These are phyloP conservation scores for Aegilops umbellulata DNA, from an alignment of 176 grass and related monocot genomes.

Conservation along the genomic window DNA sequence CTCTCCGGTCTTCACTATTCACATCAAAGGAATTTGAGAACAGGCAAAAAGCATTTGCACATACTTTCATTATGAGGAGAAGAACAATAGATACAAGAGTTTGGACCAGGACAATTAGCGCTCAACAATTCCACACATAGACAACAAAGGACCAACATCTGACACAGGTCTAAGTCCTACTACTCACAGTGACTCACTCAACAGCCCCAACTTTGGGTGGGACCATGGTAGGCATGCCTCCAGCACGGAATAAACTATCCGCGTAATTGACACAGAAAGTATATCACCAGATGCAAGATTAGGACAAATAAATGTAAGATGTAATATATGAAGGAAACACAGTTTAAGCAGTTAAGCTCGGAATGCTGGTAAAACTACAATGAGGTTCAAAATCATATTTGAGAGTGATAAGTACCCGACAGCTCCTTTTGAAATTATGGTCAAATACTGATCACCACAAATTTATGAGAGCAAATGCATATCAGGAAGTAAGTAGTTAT, in stretches of 20 bases:
- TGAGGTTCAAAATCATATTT: neutral
- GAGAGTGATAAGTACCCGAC: neutral
- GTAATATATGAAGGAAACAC: neutral
- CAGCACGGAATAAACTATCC: neutral
- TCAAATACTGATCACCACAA: slow-evolving; percentile 11
- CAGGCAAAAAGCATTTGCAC: neutral
- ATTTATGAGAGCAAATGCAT: neutral
- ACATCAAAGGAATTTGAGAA: neutral
- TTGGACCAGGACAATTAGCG: neutral
- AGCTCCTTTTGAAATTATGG: neutral
- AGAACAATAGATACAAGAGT: neutral
- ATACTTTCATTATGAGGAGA: neutral
- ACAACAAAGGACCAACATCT: neutral
- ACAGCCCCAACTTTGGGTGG: neutral
- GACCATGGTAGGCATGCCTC: neutral
- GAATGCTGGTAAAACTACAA: neutral
- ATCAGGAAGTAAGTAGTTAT: slow-evolving; percentile 1
- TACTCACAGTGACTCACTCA: neutral
- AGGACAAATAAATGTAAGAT: neutral
- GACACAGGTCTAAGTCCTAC: neutral
- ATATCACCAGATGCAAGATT: neutral
- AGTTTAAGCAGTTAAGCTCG: neutral
- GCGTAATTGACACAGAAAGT: neutral
- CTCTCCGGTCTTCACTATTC: neutral
- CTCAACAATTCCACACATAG: neutral